phyloP scores from a whole-genome alignment of 2,329 filamentous ascomycete species.

The Hymenoscyphus scutula region DNA sequence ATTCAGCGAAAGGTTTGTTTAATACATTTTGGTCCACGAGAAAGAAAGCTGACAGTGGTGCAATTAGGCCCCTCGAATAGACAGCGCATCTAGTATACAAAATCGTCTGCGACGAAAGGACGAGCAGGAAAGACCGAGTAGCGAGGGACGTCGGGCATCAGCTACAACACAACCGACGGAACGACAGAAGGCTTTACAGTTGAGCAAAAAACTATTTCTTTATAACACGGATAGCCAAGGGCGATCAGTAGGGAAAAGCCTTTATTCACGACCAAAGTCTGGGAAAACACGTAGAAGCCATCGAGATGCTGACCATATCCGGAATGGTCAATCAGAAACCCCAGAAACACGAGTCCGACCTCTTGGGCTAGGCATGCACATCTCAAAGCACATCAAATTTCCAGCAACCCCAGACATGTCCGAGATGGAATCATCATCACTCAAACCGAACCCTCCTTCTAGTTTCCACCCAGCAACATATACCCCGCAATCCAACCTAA shows the following conservation, averaged over 20 bases:
- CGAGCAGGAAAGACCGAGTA: background rate
- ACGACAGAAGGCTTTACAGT: constrained; percentile 15
- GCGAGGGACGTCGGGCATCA: constrained; percentile 1
- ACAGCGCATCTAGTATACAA: background rate
- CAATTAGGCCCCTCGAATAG: constrained; percentile 5
- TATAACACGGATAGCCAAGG: constrained; percentile 14
- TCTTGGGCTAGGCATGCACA: constrained; percentile 27
- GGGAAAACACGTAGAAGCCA: constrained; percentile 17
- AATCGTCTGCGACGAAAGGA: background rate
- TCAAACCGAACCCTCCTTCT: constrained; percentile 13
- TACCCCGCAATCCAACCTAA: constrained; percentile 47
- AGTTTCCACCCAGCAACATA: constrained; percentile 41
- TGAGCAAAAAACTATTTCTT: constrained; percentile 20
- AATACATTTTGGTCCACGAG: background rate
- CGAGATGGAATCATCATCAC: constrained; percentile 46
- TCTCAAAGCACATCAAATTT: constrained; percentile 33
- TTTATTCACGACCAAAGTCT: constrained; percentile 17
- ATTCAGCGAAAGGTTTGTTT: constrained; percentile 14
- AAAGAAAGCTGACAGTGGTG: background rate
- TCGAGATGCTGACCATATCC: constrained; percentile 5
- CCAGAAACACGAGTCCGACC: constrained; percentile 19
- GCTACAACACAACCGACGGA: constrained; percentile 12
- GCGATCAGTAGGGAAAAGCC: constrained; percentile 12
- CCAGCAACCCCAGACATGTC: constrained; percentile 60
- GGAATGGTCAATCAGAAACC: constrained; percentile 13